phyloP scores from a whole-genome alignment of 192 early-diverging fungal genomes.

The Coemansia sp. region DNA sequence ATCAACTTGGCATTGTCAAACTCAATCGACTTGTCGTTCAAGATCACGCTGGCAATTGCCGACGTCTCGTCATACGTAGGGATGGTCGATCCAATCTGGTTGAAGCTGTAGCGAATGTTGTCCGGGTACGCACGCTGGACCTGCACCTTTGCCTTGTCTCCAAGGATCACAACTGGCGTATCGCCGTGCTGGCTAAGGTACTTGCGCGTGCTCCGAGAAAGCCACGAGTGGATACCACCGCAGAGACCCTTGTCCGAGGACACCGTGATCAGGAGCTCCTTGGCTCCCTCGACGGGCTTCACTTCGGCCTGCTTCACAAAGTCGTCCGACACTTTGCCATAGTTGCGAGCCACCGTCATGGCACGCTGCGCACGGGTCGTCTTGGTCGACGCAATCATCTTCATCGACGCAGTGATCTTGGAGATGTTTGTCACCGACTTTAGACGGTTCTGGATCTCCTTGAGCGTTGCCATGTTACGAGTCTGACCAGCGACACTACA shows the following conservation, averaged over 20 bases:
- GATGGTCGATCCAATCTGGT: constrained; percentile 87
- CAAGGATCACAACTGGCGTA: constrained; percentile 73
- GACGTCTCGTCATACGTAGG: constrained; percentile 90
- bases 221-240: constrained; percentile 97
- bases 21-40: constrained; percentile 60
- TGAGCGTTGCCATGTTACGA: constrained; percentile 94
- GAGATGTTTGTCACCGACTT: constrained; percentile 98
- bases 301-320: constrained; percentile 69
- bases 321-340: constrained; percentile 59
- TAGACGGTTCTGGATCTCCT: constrained; percentile 93
- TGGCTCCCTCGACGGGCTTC: constrained; percentile 64
- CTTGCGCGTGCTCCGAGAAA: constrained; percentile 81
- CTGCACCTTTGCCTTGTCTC: constrained; percentile 94
- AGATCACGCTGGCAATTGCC: constrained; percentile 79
- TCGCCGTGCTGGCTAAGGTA: constrained; percentile 63
- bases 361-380: constrained; percentile 81
- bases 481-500: constrained; percentile 68
- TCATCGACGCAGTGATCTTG: constrained; percentile 99
- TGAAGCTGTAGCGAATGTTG: constrained; percentile 87
- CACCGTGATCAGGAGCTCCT: constrained; percentile 77
- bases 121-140: constrained; percentile 75
- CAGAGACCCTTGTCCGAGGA: constrained; percentile 99
- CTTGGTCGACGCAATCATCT: constrained; percentile 99
- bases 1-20: constrained; percentile 79
- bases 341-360: constrained; percentile 87